Conservation (phyloP, 352 stramenopile species). For the Phytopythium boreale region DNA sequence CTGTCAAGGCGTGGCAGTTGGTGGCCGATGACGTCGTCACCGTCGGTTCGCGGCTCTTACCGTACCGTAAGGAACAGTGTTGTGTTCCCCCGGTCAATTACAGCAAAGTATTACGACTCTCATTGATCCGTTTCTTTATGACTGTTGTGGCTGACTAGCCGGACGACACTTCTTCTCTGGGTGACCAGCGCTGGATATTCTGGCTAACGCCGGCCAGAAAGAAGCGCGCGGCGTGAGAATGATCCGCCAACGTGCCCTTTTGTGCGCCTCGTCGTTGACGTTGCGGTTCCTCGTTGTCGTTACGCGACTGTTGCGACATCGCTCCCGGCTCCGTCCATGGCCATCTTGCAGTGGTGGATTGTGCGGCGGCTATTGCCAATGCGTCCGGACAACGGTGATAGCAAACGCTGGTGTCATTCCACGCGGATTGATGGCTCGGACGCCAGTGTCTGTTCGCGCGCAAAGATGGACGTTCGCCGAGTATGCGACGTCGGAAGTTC, state of each 20-base stretch:
- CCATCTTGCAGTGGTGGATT: neutral
- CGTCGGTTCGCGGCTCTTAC: neutral
- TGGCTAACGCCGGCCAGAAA: neutral
- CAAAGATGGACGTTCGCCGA: neutral
- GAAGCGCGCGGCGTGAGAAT: neutral
- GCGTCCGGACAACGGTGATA: neutral
- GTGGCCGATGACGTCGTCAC: constrained; percentile 1
- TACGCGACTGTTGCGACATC: neutral
- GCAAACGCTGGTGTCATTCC: neutral
- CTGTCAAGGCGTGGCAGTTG: constrained; percentile 9
- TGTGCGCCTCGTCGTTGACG: neutral
- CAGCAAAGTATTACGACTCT: no score
- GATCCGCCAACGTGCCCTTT: neutral
- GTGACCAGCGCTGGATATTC: constrained; percentile 1
- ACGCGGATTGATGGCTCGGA: neutral
- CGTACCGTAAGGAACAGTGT: neutral
- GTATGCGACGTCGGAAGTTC: constrained; percentile 2
- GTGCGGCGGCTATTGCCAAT: neutral
- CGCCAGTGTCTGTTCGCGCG: neutral
- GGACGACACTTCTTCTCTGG: no score
- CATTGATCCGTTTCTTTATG: no score
- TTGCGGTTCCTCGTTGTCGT: neutral
- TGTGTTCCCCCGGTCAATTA: no score
- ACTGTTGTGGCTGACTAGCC: no score
- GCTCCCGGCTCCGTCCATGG: neutral